phyloP scores from a whole-genome alignment of 192 early-diverging fungal genomes.

The Coemansia sp. region DNA sequence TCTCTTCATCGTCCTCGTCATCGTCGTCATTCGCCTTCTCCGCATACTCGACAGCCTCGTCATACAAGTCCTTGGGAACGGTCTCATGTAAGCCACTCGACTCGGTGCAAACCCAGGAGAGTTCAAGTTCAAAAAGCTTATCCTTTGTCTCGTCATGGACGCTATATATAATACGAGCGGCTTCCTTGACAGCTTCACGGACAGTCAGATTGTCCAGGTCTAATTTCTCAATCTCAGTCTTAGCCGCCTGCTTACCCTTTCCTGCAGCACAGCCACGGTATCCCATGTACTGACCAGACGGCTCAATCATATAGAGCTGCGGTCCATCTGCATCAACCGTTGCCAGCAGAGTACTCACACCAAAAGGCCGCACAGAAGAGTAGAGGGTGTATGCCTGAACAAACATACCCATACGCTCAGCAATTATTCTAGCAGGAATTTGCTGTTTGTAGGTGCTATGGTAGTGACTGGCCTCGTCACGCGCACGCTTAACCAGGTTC shows the following conservation, averaged over 20 bases:
- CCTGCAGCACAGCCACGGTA: constrained; percentile 93
- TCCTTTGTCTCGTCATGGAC: constrained; percentile 97
- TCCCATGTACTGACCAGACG: constrained; percentile 96
- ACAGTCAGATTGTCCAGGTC: constrained; percentile 71
- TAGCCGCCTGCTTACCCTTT: constrained; percentile 95
- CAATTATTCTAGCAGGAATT: constrained; percentile 89
- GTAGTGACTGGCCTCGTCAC: constrained; percentile 90
- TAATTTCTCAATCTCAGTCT: constrained; percentile 98
- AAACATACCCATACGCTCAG: constrained; percentile 88
- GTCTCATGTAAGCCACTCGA: constrained; percentile 72
- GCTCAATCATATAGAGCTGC: constrained; percentile 92
- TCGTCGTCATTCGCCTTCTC: constrained; percentile 36
- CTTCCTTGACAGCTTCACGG: constrained; percentile 88
- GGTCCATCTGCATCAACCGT: constrained; percentile 78
- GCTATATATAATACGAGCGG: constrained; percentile 91
- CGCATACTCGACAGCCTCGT: constrained; percentile 66
- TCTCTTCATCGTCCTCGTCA: constrained; percentile 42
- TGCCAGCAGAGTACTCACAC: constrained; percentile 78
- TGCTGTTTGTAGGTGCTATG: constrained; percentile 76
- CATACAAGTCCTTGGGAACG: constrained; percentile 83
- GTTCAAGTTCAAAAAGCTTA: constrained; percentile 98
- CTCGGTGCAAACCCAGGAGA: constrained; percentile 91
- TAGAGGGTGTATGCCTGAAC: constrained; percentile 97
- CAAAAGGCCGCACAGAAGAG: constrained; percentile 93
- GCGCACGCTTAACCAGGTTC: constrained; percentile 82